Conservation (phyloP, 306 rosid genomes). For the Prinsepia uniflora region DNA sequence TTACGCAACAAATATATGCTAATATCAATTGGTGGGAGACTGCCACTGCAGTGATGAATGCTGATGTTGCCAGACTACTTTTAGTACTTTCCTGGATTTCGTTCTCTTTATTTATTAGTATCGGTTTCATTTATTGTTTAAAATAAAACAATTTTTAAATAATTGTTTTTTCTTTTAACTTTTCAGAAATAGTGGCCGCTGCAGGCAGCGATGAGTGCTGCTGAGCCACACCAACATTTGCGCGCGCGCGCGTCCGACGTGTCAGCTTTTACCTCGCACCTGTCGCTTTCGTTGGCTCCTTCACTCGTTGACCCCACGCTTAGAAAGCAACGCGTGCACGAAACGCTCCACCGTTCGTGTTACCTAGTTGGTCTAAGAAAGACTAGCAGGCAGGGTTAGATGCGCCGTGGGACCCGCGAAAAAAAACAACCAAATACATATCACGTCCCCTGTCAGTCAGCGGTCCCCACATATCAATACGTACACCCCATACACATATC, state of each 20-base stretch:
- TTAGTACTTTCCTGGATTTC: neutral
- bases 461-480: neutral
- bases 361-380: slow-evolving; percentile 24
- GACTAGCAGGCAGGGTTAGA: slow-evolving; percentile 26
- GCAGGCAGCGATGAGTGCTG: slow-evolving; percentile 30
- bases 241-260: slow-evolving; percentile 74
- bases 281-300: slow-evolving; percentile 35
- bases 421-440: neutral
- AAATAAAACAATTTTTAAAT: no score
- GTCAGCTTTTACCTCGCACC: slow-evolving; percentile 69
- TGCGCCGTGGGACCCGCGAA: slow-evolving; percentile 34
- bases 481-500: neutral
- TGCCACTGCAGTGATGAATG: neutral
- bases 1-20: slow-evolving; percentile 11
- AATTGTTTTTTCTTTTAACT: neutral
- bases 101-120: neutral
- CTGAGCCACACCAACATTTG: slow-evolving; percentile 74
- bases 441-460: neutral
- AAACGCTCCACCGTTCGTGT: slow-evolving; percentile 15
- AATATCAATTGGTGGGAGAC: neutral
- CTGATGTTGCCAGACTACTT: slow-evolving; percentile 21
- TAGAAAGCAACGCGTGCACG: slow-evolving; percentile 14
- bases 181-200: slow-evolving; percentile 32
- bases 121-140: neutral
- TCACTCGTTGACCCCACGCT: slow-evolving; percentile 41